These are phyloP conservation scores for Nepenthes mirabilis DNA, from an alignment of 148 eudicot species.

Conservation along the genomic window DNA sequence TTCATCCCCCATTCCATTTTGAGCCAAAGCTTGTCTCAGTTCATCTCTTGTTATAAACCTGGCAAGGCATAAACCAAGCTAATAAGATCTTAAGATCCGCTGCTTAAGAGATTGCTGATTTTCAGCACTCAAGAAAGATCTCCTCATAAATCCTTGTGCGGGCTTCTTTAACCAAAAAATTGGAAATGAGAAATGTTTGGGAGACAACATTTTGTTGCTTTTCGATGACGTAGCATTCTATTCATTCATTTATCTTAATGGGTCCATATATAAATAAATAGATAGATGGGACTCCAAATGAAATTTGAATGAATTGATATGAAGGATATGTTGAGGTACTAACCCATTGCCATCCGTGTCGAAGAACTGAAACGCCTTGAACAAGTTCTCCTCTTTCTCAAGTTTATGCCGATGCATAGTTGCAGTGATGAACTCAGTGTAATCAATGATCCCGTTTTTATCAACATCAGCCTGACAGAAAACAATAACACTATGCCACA, in stretches of 20 bases:
- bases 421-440: constrained; percentile 71
- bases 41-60: constrained; percentile 87
- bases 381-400: constrained; percentile 64
- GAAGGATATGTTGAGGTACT: constrained; percentile 1
- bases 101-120: neutral
- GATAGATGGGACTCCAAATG: neutral
- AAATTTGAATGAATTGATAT: neutral
- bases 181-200: too few relatives aligned
- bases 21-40: constrained; percentile 57
- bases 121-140: neutral
- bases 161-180: too few relatives aligned
- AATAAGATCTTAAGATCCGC: neutral
- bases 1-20: constrained; percentile 83
- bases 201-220: too few relatives aligned
- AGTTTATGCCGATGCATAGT: constrained; percentile 90
- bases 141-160: too few relatives aligned
- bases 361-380: constrained; percentile 56
- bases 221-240: too few relatives aligned
- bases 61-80: neutral
- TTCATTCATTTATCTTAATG: too few relatives aligned
- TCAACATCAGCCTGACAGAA: constrained; percentile 78
- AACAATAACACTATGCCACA: neutral
- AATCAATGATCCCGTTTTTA: constrained; percentile 72
- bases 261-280: neutral
- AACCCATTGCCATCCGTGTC: constrained; percentile 80